Evolutionary conservation across 345 rosid species (phyloP).

Genomic region (Gossypium ekmanianum): DNA sequence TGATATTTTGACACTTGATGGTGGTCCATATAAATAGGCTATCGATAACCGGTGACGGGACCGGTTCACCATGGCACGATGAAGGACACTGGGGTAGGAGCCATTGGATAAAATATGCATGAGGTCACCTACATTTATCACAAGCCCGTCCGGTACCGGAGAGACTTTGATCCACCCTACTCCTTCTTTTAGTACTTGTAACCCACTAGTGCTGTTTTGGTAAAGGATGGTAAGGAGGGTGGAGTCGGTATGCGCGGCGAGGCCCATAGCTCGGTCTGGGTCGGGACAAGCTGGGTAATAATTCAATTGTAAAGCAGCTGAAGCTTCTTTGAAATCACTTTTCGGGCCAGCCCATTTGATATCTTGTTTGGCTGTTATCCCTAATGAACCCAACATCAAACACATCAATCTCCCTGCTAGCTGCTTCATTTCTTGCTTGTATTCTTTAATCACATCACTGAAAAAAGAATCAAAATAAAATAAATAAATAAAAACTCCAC

Average conservation of each 20-base stretch:
- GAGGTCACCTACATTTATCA: constrained; percentile 74
- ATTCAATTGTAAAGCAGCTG: constrained; percentile 60
- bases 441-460: constrained; percentile 56
- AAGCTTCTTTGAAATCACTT: constrained; percentile 34
- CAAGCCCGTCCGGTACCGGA: constrained; percentile 53
- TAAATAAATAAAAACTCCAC: neutral
- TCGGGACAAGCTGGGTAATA: constrained; percentile 88
- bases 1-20: constrained; percentile 42
- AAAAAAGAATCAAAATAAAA: neutral
- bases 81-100: constrained; percentile 63
- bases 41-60: constrained; percentile 44
- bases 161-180: constrained; percentile 71
- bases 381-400: constrained; percentile 61
- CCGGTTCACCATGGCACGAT: constrained; percentile 76
- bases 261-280: constrained; percentile 91
- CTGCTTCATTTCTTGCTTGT: constrained; percentile 62
- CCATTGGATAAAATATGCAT: constrained; percentile 86
- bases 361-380: constrained; percentile 44
- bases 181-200: constrained; percentile 60
- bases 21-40: constrained; percentile 82
- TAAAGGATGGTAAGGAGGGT: constrained; percentile 70
- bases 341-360: constrained; percentile 66
- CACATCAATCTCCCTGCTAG: constrained; percentile 63
- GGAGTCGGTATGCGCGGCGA: constrained; percentile 85
- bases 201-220: constrained; percentile 67